Base-by-base conservation (phyloP, 2,329 filamentous ascomycete species). In the Aspergillus caelatus region DNA sequence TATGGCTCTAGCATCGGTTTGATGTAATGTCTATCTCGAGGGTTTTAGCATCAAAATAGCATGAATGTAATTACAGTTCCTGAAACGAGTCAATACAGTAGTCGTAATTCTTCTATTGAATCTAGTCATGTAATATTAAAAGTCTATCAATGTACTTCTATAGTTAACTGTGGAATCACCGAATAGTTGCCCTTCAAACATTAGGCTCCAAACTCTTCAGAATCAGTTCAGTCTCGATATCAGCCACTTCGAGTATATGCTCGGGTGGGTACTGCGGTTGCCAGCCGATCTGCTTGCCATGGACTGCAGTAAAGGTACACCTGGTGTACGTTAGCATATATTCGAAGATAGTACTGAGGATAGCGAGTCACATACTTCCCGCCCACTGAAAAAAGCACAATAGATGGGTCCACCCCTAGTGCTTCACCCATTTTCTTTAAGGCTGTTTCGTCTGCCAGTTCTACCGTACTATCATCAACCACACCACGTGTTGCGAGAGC, bases 161-260 rank as follows among this genome's bases (percentile, higher is more conserved):
- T 11, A 11, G 3, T 34, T 0, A 34, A 11, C 11, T 34, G 32
- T 41, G 3, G 8, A 8, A 41, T 10, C 8, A 41, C 3, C 2
- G 7, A 41, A 41, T n/a, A 8, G 8, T 10, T 19, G 8, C 39
- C 8, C 16, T 41, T 41, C 11, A 34, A 34, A 2, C 1, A 12
- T 12, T 3, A 4, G 16, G 9, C 1, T 10, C 39, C 23, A 48
- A 7, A 26, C 10, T 41, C 32, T 66, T 60, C 64, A 81, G 63
- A 21, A 84, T 83, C 21, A 81, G 61, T 12, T 81, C 78, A 1
- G 85, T 82, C 62, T 86, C 83, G 0, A 73, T 78, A 52, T 81
- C 80, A 1, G 80, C 80, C 34, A 68, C 70, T 53, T 84, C 79
- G 1, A 86, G 65, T 12, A 85, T 81, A 70, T 86, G 81, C 57